phyloP scores from a whole-genome alignment of 176 grass and related monocot species.

The Carex littledalei region DNA sequence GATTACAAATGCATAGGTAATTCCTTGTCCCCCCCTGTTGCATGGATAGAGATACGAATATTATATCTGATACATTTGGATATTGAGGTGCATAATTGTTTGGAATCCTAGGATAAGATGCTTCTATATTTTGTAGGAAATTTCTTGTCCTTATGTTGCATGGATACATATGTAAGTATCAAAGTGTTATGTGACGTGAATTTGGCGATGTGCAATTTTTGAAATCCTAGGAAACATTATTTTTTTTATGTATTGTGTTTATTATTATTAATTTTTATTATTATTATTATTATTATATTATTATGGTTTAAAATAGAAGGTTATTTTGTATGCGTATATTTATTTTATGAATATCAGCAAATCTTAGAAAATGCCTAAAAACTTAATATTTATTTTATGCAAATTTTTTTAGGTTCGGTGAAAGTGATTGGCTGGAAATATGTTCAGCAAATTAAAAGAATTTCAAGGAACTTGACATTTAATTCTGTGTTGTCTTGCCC shows the following conservation, averaged over 20 bases:
- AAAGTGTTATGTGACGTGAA: neutral
- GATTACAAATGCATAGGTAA: slow-evolving; percentile 74
- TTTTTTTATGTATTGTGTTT: neutral
- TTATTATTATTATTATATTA: neutral
- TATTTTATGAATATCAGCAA: neutral
- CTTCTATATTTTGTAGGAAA: neutral
- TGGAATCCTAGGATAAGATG: neutral
- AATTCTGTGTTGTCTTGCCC: neutral
- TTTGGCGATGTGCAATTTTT: neutral
- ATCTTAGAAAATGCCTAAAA: neutral
- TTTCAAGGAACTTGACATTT: no score
- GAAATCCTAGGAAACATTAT: neutral
- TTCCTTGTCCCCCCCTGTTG: neutral
- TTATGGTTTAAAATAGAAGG: neutral
- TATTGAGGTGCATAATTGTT: neutral
- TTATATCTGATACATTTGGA: neutral
- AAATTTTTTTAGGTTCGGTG: neutral
- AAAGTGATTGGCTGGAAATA: neutral
- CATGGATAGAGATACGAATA: neutral
- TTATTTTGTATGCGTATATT: neutral
- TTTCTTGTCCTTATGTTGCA: neutral
- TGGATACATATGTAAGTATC: neutral
- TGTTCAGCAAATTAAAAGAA: neutral
- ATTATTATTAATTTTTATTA: neutral
- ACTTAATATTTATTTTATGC: neutral